phyloP scores from a whole-genome alignment of 192 early-diverging fungal species.

The Coemansia sp. region DNA sequence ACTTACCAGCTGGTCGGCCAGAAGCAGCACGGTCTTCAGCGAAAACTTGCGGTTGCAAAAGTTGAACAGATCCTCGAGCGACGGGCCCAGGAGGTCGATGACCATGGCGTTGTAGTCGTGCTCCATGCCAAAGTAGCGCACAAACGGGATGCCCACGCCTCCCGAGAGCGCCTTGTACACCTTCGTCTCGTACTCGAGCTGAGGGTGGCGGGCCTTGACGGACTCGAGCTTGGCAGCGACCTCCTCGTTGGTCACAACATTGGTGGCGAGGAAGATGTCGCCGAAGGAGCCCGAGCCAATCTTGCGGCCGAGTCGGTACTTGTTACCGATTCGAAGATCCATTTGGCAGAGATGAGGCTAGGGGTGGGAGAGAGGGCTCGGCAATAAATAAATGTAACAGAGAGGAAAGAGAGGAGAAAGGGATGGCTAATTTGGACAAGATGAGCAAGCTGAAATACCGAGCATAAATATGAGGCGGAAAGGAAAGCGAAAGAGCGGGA shows the following conservation, averaged over 20 bases:
- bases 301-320: slow-evolving; percentile 92
- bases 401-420: neutral
- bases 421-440: too few relatives aligned
- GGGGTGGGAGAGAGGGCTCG: neutral
- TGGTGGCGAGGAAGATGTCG: slow-evolving; percentile 92
- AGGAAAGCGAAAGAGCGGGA: slow-evolving; percentile 2
- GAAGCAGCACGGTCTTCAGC: slow-evolving; percentile 79
- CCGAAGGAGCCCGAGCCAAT: slow-evolving; percentile 98
- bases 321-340: slow-evolving; percentile 88
- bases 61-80: slow-evolving; percentile 87
- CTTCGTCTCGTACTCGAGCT: slow-evolving; percentile 95
- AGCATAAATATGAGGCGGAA: neutral
- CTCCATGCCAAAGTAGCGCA: slow-evolving; percentile 80
- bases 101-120: slow-evolving; percentile 82
- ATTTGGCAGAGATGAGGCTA: slow-evolving; percentile 23
- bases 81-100: slow-evolving; percentile 89
- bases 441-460: neutral
- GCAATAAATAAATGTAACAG: neutral
- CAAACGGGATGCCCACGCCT: slow-evolving; percentile 86
- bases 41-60: slow-evolving; percentile 85
- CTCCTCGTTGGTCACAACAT: slow-evolving; percentile 87
- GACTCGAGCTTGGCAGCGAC: slow-evolving; percentile 98
- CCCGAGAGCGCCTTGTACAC: slow-evolving; percentile 94
- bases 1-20: slow-evolving; percentile 79
- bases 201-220: slow-evolving; percentile 91